Percentiles rank a stretch among this genome's conserved stretches.
Evolutionary conservation across 805 yeast species (phyloP).

Genomic region (Candida bentonensis): DNA sequence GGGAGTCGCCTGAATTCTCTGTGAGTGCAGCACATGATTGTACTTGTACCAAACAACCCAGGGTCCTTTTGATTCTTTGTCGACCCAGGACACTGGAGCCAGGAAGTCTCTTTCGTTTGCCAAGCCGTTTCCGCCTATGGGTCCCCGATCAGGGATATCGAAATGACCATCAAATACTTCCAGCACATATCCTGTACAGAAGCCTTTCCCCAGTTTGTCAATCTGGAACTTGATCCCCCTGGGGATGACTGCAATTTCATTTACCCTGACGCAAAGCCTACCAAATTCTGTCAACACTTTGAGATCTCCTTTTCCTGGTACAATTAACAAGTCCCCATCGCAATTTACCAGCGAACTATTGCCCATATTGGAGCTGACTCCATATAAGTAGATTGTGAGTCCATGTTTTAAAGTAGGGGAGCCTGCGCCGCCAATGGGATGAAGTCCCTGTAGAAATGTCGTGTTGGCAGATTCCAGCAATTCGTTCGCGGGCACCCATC

Average conservation of each 20-base stretch:
- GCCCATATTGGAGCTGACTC: slow-evolving; percentile 13
- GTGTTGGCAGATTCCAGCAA: slow-evolving; percentile 1
- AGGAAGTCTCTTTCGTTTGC: slow-evolving; percentile 18
- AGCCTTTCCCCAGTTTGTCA: slow-evolving; percentile 6
- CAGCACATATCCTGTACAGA: slow-evolving; percentile 14
- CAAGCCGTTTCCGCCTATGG: slow-evolving; percentile 18
- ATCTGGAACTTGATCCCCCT: slow-evolving; percentile 14
- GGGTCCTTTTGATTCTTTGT: neutral
- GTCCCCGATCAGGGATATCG: slow-evolving; percentile 19
- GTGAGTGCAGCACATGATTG: slow-evolving; percentile 7
- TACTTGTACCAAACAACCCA: slow-evolving; percentile 4
- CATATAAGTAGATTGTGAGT: slow-evolving; percentile 13
- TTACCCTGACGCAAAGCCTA: slow-evolving; percentile 13
- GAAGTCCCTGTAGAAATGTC: slow-evolving; percentile 12
- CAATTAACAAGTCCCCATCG: slow-evolving; percentile 18
- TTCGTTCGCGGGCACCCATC: slow-evolving; percentile 14
- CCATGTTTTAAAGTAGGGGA: slow-evolving; percentile 13
- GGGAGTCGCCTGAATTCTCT: slow-evolving; percentile 12
- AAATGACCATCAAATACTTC: slow-evolving; percentile 16
- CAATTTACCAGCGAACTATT: slow-evolving; percentile 14
- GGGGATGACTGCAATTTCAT: slow-evolving; percentile 16
- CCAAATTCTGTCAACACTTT: slow-evolving; percentile 18
- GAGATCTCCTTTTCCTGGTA: slow-evolving; percentile 15
- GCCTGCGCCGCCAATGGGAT: slow-evolving; percentile 15
- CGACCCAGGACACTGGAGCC: slow-evolving; percentile 8